Evolutionary conservation across 257 asterid genomes (phyloP), one percentile per base, ranked within the genome.

Genomic region (Apocynum venetum): DNA sequence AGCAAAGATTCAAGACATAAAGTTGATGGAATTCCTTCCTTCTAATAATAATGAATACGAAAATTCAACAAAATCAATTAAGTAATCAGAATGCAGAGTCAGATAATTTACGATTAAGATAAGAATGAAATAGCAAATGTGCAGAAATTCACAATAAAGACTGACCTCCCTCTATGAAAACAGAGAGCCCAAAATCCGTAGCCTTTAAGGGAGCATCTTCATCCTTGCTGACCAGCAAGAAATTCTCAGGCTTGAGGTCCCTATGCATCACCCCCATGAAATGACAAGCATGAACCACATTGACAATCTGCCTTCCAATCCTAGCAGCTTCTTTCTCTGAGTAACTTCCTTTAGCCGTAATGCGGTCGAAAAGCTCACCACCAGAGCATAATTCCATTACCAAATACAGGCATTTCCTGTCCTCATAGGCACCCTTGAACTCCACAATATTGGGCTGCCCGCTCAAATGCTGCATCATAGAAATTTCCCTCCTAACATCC

Each of bases 211-310:
- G 83, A 76, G 86, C 71, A 48, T 78, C 77, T 20, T 80, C 89
- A 78, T 63, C 83, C 53, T 56, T 63, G 69, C 74, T 78, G 43
- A 78, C 83, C 74, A 85, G 67, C 86, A 85, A 80, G 83, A 85
- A 85, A 60, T 85, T 85, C 82, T 85, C 89, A 41, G 89, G 89
- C 76, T 85, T 85, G 7, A 85, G 86, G 68, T 85, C 89, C 76
- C 89, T 78, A 67, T 85, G 89, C 25, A 85, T 78, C 15, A 85
- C 89, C 56, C 86, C 89, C 89, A 85, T 85, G 61, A 85, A 85
- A 81, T 85, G 89, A 60, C 85, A 85, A 47, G 31, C 87, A 73
- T 85, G 86, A 61, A 85, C 87, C 72, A 85, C 89, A 76, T 83
- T 85, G 40, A 85, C 89, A 66, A 85, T 76, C 78, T 85, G 86